Conservation (phyloP, 768 basidiomycete species). For the Hemileccinum impolitum region DNA sequence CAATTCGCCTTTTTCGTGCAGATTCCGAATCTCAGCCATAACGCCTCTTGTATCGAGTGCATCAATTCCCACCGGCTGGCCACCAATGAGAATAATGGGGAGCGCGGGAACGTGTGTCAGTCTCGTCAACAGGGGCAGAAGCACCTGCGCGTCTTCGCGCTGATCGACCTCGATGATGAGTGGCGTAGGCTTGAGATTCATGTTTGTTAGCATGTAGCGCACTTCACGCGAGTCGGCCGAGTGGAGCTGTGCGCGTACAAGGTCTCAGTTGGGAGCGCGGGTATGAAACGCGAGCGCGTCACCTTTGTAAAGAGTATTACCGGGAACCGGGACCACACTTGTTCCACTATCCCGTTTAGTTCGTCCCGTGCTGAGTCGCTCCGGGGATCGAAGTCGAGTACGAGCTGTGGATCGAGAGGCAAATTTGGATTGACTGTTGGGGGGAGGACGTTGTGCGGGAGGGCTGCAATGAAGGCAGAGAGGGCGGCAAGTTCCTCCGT, state of each 20-base stretch:
- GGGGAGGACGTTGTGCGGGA: conserved; percentile 76
- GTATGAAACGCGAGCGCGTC: conserved; percentile 12
- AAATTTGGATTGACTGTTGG: conserved; percentile 54
- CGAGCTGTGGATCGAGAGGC: conserved; percentile 75
- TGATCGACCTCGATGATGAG: conserved; percentile 70
- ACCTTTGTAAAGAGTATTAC: conserved; percentile 77
- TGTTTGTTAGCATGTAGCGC: conserved; percentile 51
- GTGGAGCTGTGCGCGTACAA: conserved; percentile 41
- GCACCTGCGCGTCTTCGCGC: conserved; percentile 64
- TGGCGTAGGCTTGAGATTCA: conserved; percentile 60
- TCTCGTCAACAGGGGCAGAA: conserved; percentile 59
- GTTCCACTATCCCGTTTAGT: conserved; percentile 52
- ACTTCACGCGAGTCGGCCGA: conserved; percentile 66
- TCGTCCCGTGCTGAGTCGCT: conserved; percentile 58
- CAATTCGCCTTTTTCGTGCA: conserved; percentile 52
- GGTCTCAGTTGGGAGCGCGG: conserved; percentile 1
- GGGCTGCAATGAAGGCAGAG: conserved; percentile 66
- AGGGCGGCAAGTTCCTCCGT: conserved; percentile 72
- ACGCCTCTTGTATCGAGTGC: conserved; percentile 11
- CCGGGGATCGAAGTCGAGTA: conserved; percentile 82
- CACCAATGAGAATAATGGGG: conserved; percentile 69
- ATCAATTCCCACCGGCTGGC: conserved; percentile 47
- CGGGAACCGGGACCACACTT: conserved; percentile 72
- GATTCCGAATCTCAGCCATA: conserved; percentile 48
- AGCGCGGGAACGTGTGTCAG: conserved; percentile 53